A percentile compares a stretch with the other conserved stretches of the same genome.
phyloP scores from a whole-genome alignment of 495 filamentous ascomycete genomes.

The Penicillium dipodomyicola region DNA sequence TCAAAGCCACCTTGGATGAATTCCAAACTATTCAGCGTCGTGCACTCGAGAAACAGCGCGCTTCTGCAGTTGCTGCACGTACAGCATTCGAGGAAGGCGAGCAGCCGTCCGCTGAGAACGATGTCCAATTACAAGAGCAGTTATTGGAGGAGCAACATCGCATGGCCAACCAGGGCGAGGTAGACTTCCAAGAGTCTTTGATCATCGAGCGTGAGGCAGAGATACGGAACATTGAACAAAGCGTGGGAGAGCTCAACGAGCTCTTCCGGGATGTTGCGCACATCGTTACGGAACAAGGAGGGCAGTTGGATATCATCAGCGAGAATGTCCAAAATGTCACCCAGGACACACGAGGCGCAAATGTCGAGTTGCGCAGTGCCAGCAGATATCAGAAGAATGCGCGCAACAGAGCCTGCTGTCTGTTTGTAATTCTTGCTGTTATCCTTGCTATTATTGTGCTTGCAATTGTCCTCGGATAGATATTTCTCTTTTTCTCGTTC shows the following conservation, averaged over 20 bases:
- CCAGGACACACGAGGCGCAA: conserved; percentile 77
- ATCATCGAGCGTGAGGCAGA: conserved; percentile 95
- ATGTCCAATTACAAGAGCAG: conserved; percentile 55
- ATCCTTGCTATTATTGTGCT: conserved; percentile 86
- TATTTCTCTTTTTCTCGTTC: conserved; percentile 1
- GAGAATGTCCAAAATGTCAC: conserved; percentile 81
- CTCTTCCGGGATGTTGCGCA: conserved; percentile 95
- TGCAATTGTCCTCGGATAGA: conserved; percentile 68
- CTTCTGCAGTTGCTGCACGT: conserved; percentile 76
- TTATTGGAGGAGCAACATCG: conserved; percentile 77
- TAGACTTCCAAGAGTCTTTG: conserved; percentile 94
- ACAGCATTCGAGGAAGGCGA: conserved; percentile 62
- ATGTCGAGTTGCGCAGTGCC: conserved; percentile 77
- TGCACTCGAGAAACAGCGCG: conserved; percentile 88
- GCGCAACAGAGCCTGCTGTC: conserved; percentile 84
- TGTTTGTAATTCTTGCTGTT: conserved; percentile 85
- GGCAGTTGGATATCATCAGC: conserved; percentile 81
- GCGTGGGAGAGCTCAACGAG: conserved; percentile 92
- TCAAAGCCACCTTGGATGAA: conserved; percentile 78
- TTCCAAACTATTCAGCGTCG: conserved; percentile 87
- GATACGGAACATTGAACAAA: conserved; percentile 95
- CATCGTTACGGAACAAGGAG: conserved; percentile 92
- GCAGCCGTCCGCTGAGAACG: conserved; percentile 31
- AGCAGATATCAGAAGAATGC: conserved; percentile 91
- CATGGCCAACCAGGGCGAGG: conserved; percentile 88